These are phyloP conservation scores for Mycena rosella DNA, from an alignment of 768 basidiomycete genomes.

Conservation along the genomic window DNA sequence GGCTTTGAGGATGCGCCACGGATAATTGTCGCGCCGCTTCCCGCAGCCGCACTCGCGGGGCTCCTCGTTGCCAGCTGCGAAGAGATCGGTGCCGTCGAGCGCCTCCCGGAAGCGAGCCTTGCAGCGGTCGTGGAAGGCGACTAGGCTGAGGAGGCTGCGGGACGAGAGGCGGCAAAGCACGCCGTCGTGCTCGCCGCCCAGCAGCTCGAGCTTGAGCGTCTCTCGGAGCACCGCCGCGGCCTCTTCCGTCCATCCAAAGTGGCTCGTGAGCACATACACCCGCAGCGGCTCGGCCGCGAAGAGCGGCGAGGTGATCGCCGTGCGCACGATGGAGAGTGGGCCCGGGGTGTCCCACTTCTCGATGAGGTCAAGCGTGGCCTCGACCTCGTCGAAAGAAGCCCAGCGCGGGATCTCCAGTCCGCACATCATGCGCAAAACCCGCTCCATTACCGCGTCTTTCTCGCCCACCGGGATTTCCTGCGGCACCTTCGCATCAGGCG, in stretches of 20 bases:
- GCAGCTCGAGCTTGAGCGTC: conserved; percentile 56
- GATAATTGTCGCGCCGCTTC: conserved; percentile 49
- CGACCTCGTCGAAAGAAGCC: conserved; percentile 56
- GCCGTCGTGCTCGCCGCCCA: conserved; percentile 47
- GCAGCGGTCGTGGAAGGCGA: conserved; percentile 57
- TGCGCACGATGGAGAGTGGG: conserved; percentile 57
- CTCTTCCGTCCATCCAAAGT: conserved; percentile 60
- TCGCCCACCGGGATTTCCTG: conserved; percentile 48
- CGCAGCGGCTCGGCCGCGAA: conserved; percentile 61
- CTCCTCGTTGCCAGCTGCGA: conserved; percentile 54
- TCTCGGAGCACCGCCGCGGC: conserved; percentile 55
- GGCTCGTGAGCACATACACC: conserved; percentile 59
- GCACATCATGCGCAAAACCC: conserved; percentile 56
- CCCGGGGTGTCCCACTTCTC: conserved; percentile 62
- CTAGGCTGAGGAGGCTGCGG: conserved; percentile 50
- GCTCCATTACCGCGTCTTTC: conserved; percentile 50
- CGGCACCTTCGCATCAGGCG: neutral
- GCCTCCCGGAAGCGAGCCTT: conserved; percentile 51
- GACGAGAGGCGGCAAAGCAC: conserved; percentile 52
- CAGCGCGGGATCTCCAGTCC: conserved; percentile 56
- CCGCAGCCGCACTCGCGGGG: conserved; percentile 51
- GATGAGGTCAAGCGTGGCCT: conserved; percentile 54
- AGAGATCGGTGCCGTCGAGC: conserved; percentile 52
- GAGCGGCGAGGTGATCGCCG: conserved; percentile 54
- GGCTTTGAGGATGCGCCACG: conserved; percentile 56